Base-by-base conservation (phyloP, 2,329 filamentous ascomycete genomes). In the Apiospora hydei region DNA sequence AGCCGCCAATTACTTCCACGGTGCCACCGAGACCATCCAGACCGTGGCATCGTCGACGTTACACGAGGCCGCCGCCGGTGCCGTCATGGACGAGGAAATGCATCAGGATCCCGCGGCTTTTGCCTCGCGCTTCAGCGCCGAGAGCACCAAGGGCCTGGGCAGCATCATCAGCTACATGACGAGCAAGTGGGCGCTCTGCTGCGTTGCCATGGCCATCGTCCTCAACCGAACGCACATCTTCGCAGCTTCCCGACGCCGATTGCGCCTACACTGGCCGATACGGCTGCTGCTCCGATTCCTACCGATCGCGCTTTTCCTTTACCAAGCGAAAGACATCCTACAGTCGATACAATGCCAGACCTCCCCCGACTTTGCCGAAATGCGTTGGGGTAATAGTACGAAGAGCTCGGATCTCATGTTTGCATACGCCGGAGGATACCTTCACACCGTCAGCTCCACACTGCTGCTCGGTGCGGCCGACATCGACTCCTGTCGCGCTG, bases 161-260 rank as follows among this genome's bases (percentile, higher is more conserved):
- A 95, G 94, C 73, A 90, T 98, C 72, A 95, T 98, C 82, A 93
- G 91, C 77, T 99, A 98, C 82, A 87, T 95, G 61, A 97, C 94
- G 1, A 97, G 94, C 82, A 93, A 93, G 82, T 98, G 96, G 96
- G 95, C 96, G 0, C 85, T 98, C 72, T 91, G 92, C 70, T 98
- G 95, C 77, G 91, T 98, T 77, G 90, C 92, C 49, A 93, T 96
- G 87, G 94, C 94, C 30, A 89, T 98, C 72, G 84, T 98, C 72
- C 86, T 98, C 34, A 98, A 98, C 80, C 91, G 96, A 72, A 97
- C 96, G 8, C 92, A 95, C 72, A 96, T 98, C 77, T 98, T 98
- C 82, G 96, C 95, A 57, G 96, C 95, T 0, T 96, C 94, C 18
- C 88, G 96, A 74, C 89, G 95, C 70, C 91, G 93, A 70, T 85